phyloP scores from a whole-genome alignment of 2,329 filamentous ascomycete species.

The Diatrype stigma region DNA sequence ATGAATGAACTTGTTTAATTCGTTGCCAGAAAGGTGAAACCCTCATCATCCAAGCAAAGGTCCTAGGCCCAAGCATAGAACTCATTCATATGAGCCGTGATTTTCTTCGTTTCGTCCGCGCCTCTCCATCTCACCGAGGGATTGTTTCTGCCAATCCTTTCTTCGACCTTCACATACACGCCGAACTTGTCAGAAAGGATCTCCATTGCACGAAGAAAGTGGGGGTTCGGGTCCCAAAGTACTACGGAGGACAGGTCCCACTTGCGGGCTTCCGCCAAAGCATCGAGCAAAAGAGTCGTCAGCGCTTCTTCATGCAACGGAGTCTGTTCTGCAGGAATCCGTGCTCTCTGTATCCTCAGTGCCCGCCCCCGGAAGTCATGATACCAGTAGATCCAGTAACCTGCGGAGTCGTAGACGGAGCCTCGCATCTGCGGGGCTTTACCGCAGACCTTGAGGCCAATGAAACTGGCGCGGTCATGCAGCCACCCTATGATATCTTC shows the following conservation, averaged over 20 bases:
- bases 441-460: conserved; percentile 1
- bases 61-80: conserved; percentile 15
- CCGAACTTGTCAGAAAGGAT: conserved; percentile 2
- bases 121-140: conserved; percentile 13
- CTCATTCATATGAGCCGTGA: conserved; percentile 9
- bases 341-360: conserved; percentile 12
- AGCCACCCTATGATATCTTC: conserved; percentile 11
- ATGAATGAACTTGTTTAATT: no score
- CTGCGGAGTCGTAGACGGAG: conserved; percentile 11
- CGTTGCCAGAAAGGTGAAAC: neutral
- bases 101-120: conserved; percentile 3
- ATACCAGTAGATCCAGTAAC: conserved; percentile 17
- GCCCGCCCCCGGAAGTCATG: conserved; percentile 10
- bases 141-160: conserved; percentile 4
- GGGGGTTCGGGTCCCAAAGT: conserved; percentile 11
- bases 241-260: conserved; percentile 9
- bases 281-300: conserved; percentile 13
- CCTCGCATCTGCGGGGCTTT: conserved; percentile 8
- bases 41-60: no score
- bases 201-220: conserved; percentile 4
- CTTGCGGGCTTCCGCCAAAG: conserved; percentile 11
- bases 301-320: neutral
- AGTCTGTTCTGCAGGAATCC: neutral
- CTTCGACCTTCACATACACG: conserved; percentile 6
- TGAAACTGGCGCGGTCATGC: conserved; percentile 11